phyloP scores from a whole-genome alignment of 169 alveolate species.

The Eimeria praecox region DNA sequence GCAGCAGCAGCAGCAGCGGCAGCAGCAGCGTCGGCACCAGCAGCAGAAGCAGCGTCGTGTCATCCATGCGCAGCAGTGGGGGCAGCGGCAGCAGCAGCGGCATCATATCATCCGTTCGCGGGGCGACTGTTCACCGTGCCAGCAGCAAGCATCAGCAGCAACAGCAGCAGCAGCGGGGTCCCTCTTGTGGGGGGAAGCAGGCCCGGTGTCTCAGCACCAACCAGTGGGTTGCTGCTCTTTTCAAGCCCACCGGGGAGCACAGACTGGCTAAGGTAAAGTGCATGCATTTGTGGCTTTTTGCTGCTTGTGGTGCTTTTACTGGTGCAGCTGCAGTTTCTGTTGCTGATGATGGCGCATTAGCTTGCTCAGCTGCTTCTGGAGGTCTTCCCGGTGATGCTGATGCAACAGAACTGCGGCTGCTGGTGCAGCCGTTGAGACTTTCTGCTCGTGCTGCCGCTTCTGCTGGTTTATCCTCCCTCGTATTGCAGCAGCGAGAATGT shows the following conservation, averaged over 20 bases:
- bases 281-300: not conserved
- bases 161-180: slow-evolving; percentile 46
- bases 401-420: slow-evolving; percentile 50
- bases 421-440: not conserved
- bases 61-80: slow-evolving; percentile 33
- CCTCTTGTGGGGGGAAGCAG: slow-evolving; percentile 35
- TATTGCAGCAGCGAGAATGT: not conserved
- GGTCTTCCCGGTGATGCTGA: not conserved
- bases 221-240: slow-evolving; percentile 76
- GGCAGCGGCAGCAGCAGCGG: slow-evolving; percentile 41
- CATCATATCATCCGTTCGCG: slow-evolving; percentile 17
- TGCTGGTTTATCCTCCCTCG: not conserved
- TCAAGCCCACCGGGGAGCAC: slow-evolving; percentile 70
- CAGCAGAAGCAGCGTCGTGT: not conserved
- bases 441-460: not conserved
- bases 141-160: slow-evolving; percentile 66
- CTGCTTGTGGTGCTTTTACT: not conserved
- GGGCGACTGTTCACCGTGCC: slow-evolving; percentile 1
- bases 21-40: slow-evolving; percentile 17
- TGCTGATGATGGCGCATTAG: not conserved
- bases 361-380: slow-evolving; percentile 18
- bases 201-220: slow-evolving; percentile 66
- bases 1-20: slow-evolving; percentile 53
- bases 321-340: not conserved
- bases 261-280: slow-evolving; percentile 59